Base-by-base conservation (phyloP, 495 filamentous ascomycete genomes). In the Collariella sp. region DNA sequence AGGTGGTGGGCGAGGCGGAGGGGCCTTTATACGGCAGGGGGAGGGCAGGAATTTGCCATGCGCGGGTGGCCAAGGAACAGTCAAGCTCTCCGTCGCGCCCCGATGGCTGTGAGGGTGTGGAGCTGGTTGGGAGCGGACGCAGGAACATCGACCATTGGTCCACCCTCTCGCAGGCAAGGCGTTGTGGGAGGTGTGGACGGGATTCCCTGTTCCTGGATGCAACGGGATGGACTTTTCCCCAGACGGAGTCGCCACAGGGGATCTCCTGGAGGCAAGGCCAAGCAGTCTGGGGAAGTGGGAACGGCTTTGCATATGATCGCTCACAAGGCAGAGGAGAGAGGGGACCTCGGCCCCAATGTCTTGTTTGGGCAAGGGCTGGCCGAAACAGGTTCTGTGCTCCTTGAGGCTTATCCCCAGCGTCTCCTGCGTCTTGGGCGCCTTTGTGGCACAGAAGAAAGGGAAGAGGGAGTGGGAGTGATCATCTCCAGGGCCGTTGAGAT, bases 281-380 rank as follows among this genome's bases (percentile, higher is more conserved):
- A 22, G 24, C 36, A 57, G 48, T 47, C 49, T 20, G 55, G 55
- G 55, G 48, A 48, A 47, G 38, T 50, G 42, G 48, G 42, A 46
- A 31, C 26, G 4, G 26, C 48, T 24, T 52, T 52, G 48, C 55
- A 57, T 52, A 47, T 57, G 55, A 57, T 47, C 10, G 43, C 20
- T 47, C 13, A 15, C 7, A 16, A 18, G 35, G 34, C 20, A 33
- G 9, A 24, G n/a, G 35, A 18, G 35, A 23, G 16, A 33, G 9
- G 35, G n/a, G 35, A 34, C 55, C 55, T 57, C 55, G 55, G 55
- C 55, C 35, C 19, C 38, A 49, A 15, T 45, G 24, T 15, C 38
- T 26, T 24, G 53, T 43, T 46, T 6, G 6, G 36, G 23, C 16
- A 34, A 26, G 6, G n/a, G 11, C 7, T 46, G 12, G 11, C 45